Conservation (phyloP, 2,329 filamentous ascomycete species). For the Balansia obtecta region DNA sequence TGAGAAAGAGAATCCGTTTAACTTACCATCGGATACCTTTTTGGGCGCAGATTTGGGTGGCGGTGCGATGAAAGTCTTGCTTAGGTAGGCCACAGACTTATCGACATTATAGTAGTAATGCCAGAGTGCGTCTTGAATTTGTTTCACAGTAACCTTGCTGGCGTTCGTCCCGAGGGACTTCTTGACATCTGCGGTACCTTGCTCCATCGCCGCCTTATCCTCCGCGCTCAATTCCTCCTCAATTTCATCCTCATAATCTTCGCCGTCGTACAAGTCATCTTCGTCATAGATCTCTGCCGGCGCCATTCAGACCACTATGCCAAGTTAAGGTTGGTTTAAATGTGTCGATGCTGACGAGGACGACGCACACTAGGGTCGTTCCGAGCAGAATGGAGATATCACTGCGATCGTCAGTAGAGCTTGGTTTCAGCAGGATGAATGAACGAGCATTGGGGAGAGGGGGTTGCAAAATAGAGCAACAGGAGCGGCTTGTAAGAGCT, state of each 20-base stretch:
- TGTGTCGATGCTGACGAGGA: not conserved
- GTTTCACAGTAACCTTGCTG: conserved; percentile 41
- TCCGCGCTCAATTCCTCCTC: conserved; percentile 35
- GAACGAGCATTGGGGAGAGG: not conserved
- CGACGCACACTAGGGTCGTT: not conserved
- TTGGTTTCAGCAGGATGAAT: not conserved
- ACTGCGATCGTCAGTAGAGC: not conserved
- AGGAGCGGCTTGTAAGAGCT: not conserved
- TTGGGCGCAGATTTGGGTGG: conserved; percentile 24
- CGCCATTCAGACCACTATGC: conserved; percentile 8
- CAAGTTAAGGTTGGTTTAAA: not conserved
- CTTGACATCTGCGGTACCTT: conserved; percentile 55
- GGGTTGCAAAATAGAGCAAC: not conserved
- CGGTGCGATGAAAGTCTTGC: conserved; percentile 44
- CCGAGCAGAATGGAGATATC: not conserved
- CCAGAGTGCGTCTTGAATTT: conserved; percentile 87
- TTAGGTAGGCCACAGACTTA: conserved; percentile 71
- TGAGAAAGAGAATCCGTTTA: conserved; percentile 19
- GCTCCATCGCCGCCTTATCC: conserved; percentile 40
- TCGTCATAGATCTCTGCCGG: conserved; percentile 31
- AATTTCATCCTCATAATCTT: conserved; percentile 32
- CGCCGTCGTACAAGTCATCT: conserved; percentile 35
- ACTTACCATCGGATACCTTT: conserved; percentile 31
- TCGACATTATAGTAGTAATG: conserved; percentile 91
- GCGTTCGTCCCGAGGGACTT: conserved; percentile 48